These are phyloP conservation scores for Fusarium chlamydosporum DNA, from an alignment of 2,329 filamentous ascomycete species.

Conservation along the genomic window DNA sequence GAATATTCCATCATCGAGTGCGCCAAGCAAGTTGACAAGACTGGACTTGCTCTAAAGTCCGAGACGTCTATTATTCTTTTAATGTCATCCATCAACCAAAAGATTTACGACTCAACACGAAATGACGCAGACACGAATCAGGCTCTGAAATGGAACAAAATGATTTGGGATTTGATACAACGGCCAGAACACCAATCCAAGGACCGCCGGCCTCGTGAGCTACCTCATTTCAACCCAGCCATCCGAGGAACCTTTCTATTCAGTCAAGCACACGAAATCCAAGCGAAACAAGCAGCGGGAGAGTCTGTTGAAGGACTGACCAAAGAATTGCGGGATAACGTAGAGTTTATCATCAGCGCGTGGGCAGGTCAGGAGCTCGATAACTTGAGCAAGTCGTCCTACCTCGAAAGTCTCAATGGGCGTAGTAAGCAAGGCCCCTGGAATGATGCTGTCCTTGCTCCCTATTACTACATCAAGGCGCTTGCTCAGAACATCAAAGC, in stretches of 20 bases:
- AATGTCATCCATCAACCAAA: constrained; percentile 52
- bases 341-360: constrained; percentile 46
- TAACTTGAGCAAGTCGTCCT: constrained; percentile 40
- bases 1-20: constrained; percentile 65
- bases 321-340: constrained; percentile 51
- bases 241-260: constrained; percentile 54
- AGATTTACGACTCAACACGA: constrained; percentile 54
- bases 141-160: constrained; percentile 62
- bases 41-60: constrained; percentile 60
- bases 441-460: constrained; percentile 37
- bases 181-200: constrained; percentile 57
- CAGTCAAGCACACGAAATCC: constrained; percentile 48
- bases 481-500: constrained; percentile 58
- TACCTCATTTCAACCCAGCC: constrained; percentile 48
- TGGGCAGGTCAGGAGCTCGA: constrained; percentile 47
- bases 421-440: constrained; percentile 9
- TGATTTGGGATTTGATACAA: constrained; percentile 66
- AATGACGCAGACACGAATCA: constrained; percentile 55
- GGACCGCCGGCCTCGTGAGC: constrained; percentile 32
- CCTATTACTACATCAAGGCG: constrained; percentile 48
- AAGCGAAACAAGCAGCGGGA: constrained; percentile 47
- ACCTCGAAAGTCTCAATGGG: constrained; percentile 50
- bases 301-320: constrained; percentile 48
- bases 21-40: constrained; percentile 62
- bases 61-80: constrained; percentile 57